Conservation (phyloP, 2,329 filamentous ascomycete genomes). For the Alternaria longipes region DNA sequence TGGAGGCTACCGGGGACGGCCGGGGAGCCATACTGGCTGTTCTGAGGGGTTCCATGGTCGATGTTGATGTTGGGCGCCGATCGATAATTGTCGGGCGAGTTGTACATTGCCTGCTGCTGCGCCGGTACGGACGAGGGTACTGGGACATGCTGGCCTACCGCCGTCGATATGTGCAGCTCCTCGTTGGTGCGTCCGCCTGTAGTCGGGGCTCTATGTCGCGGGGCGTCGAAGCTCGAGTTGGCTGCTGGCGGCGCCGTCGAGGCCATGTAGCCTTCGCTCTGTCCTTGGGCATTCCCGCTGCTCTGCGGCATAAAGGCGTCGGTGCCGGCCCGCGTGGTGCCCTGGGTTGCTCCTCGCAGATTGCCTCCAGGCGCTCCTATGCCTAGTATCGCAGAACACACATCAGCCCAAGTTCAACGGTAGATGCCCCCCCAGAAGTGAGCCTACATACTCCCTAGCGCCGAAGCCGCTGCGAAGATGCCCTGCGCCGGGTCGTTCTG, state of each 20-base stretch:
- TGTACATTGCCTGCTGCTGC: slow-evolving; percentile 53
- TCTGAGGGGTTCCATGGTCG: slow-evolving; percentile 63
- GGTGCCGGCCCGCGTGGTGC: slow-evolving; percentile 55
- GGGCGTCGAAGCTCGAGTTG: slow-evolving; percentile 61
- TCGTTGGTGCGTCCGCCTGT: slow-evolving; percentile 60
- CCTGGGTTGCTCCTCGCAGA: slow-evolving; percentile 51
- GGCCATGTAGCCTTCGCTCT: slow-evolving; percentile 27
- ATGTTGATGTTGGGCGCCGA: slow-evolving; percentile 66
- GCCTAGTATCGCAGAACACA: slow-evolving; percentile 23
- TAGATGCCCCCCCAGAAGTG: neutral
- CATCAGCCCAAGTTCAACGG: slow-evolving; percentile 12
- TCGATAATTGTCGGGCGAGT: slow-evolving; percentile 60
- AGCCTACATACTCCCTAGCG: slow-evolving; percentile 50
- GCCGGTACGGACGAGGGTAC: slow-evolving; percentile 52
- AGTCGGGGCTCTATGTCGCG: slow-evolving; percentile 57
- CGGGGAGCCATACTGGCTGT: slow-evolving; percentile 56
- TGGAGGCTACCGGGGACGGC: slow-evolving; percentile 69
- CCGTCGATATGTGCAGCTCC: slow-evolving; percentile 63
- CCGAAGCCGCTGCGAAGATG: slow-evolving; percentile 57
- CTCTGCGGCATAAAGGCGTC: slow-evolving; percentile 55
- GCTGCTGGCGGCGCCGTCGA: slow-evolving; percentile 46
- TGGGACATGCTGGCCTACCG: slow-evolving; percentile 33
- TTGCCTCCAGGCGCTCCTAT: slow-evolving; percentile 57
- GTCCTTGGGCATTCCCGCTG: slow-evolving; percentile 37
- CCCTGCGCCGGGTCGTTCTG: slow-evolving; percentile 52